Evolutionary conservation across 495 filamentous ascomycete species (phyloP).

Genomic region (Margaritispora aquatica): DNA sequence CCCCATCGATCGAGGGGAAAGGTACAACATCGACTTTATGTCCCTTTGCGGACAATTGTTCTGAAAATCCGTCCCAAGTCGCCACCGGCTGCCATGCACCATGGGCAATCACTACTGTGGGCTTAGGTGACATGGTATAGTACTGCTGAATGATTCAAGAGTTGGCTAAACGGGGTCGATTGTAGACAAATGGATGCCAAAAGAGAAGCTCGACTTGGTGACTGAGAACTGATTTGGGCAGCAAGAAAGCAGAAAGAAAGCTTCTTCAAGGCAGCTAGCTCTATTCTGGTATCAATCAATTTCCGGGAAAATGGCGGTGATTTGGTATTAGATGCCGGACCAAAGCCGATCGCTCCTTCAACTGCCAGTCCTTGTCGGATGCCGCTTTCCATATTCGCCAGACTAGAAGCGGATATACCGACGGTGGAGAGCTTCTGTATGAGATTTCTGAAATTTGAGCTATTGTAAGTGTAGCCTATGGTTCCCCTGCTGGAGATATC

Average conservation of each 20-base stretch:
- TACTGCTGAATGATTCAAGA: too few relatives aligned
- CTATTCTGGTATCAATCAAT: too few relatives aligned
- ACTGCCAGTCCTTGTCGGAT: too few relatives aligned
- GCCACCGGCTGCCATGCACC: conserved; percentile 2
- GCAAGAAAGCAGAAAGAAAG: neutral
- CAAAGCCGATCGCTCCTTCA: neutral
- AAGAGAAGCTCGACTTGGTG: neutral
- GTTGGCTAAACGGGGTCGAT: neutral
- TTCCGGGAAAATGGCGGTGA: too few relatives aligned
- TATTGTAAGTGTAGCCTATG: too few relatives aligned
- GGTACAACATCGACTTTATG: neutral
- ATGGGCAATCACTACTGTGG: conserved; percentile 4
- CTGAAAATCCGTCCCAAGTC: neutral
- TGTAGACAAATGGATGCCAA: neutral
- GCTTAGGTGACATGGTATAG: neutral
- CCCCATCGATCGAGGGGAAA: conserved; percentile 3
- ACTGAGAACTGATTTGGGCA: neutral
- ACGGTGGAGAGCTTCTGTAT: too few relatives aligned
- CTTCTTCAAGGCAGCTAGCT: neutral
- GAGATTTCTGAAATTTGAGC: too few relatives aligned
- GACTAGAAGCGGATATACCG: too few relatives aligned
- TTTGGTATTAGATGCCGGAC: neutral
- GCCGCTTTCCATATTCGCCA: too few relatives aligned
- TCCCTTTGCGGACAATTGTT: neutral
- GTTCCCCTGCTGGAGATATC: too few relatives aligned